These are phyloP conservation scores for Phylloporus arenicola DNA, from an alignment of 768 basidiomycete genomes.

Conservation along the genomic window DNA sequence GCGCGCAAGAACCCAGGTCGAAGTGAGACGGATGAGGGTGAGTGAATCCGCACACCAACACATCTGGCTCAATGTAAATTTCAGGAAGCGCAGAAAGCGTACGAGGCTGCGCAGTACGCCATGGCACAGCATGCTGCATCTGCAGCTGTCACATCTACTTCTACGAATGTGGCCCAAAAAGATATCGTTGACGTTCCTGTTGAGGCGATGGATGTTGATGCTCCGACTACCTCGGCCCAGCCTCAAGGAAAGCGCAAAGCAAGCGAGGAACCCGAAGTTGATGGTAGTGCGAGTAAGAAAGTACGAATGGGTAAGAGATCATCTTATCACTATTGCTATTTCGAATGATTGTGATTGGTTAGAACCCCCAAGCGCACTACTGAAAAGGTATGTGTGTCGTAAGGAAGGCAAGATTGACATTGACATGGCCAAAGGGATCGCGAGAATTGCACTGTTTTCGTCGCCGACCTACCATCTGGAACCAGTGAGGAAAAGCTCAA, in stretches of 20 bases:
- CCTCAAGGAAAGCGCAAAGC: constrained; percentile 58
- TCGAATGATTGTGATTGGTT: not conserved
- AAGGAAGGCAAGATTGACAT: not conserved
- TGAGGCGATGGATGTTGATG: constrained; percentile 41
- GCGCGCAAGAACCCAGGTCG: constrained; percentile 58
- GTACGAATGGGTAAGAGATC: constrained; percentile 49
- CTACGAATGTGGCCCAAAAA: constrained; percentile 5
- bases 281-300: constrained; percentile 55
- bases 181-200: not conserved
- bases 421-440: constrained; percentile 63
- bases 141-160: constrained; percentile 22
- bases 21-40: constrained; percentile 60
- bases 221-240: constrained; percentile 28
- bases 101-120: constrained; percentile 45
- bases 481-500: constrained; percentile 63
- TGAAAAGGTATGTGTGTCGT: constrained; percentile 50
- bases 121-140: constrained; percentile 36
- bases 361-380: constrained; percentile 43
- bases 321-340: not conserved
- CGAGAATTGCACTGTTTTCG: constrained; percentile 90
- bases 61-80: not conserved
- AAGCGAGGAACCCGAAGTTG: constrained; percentile 40
- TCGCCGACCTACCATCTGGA: constrained; percentile 58
- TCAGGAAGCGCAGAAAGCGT: constrained; percentile 60
- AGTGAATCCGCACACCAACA: constrained; percentile 6